A percentile compares a stretch with the other conserved stretches of the same genome.
Evolutionary conservation across 257 asterid genomes (phyloP).

Genomic region (Phtheirospermum japonicum): DNA sequence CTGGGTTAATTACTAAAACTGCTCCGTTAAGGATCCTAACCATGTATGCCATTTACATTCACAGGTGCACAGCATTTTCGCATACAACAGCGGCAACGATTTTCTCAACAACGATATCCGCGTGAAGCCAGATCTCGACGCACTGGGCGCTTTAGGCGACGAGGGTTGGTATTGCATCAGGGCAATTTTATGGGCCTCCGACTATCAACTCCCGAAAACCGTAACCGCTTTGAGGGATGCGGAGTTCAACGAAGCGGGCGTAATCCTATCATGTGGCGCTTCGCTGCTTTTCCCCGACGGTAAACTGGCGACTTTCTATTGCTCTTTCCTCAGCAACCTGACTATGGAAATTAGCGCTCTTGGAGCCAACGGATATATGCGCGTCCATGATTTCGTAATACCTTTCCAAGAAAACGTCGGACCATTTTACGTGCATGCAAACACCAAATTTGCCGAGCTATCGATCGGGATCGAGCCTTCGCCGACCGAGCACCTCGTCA

Average conservation of each 20-base stretch:
- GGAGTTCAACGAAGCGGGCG: slow-evolving; percentile 34
- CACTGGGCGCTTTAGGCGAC: slow-evolving; percentile 39
- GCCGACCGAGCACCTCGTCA: slow-evolving; percentile 41
- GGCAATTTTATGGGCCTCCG: slow-evolving; percentile 35
- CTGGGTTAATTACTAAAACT: too few relatives aligned
- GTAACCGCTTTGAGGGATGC: slow-evolving; percentile 28
- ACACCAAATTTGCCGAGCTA: slow-evolving; percentile 37
- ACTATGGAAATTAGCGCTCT: slow-evolving; percentile 48
- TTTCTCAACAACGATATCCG: slow-evolving; percentile 40
- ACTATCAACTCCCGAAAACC: slow-evolving; percentile 34
- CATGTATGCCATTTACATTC: too few relatives aligned
- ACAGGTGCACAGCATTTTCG: slow-evolving; percentile 36
- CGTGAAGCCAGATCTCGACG: slow-evolving; percentile 37
- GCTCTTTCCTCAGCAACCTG: slow-evolving; percentile 52
- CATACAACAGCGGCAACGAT: slow-evolving; percentile 25
- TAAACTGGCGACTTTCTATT: slow-evolving; percentile 45
- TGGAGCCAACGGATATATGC: slow-evolving; percentile 58
- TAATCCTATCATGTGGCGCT: slow-evolving; percentile 35
- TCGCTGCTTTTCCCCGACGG: slow-evolving; percentile 28
- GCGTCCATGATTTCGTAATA: slow-evolving; percentile 48
- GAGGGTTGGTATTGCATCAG: slow-evolving; percentile 41
- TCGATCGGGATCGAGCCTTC: slow-evolving; percentile 37
- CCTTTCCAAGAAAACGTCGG: slow-evolving; percentile 58
- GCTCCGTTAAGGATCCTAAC: too few relatives aligned
- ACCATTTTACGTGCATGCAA: slow-evolving; percentile 30